A percentile compares a stretch with the other conserved stretches of the same genome.
phyloP scores from a whole-genome alignment of 2,329 filamentous ascomycete genomes.

The Sclerotinia trifoliorum region DNA sequence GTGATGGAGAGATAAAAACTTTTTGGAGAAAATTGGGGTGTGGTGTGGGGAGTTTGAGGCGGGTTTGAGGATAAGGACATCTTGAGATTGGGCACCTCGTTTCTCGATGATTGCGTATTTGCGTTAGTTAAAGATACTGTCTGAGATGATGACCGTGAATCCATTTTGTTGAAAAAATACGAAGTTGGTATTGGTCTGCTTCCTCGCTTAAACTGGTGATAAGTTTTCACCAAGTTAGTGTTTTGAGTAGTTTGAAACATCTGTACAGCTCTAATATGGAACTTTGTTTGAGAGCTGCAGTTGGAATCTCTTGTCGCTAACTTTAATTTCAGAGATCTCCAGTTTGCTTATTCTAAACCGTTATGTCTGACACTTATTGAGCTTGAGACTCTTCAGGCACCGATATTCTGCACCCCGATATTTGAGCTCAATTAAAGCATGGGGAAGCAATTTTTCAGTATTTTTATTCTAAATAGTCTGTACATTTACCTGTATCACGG shows the following conservation, averaged over 20 bases:
- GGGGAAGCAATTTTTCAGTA: neutral
- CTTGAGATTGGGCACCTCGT: neutral
- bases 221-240: neutral
- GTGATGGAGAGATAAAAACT: neutral
- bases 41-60: neutral
- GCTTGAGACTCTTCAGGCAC: rapidly evolving
- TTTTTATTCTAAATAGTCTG: too few relatives aligned
- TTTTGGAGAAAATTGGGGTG: neutral
- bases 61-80: neutral
- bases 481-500: neutral
- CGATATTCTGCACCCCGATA: neutral
- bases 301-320: neutral
- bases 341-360: neutral
- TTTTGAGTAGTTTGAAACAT: neutral
- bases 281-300: neutral
- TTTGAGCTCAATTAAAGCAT: neutral
- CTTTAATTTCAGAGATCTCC: too few relatives aligned
- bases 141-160: neutral
- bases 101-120: neutral
- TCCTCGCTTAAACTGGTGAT: too few relatives aligned
- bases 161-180: neutral
- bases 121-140: neutral
- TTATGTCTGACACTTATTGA: neutral
- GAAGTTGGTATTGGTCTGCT: neutral
- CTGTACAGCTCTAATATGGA: neutral